Base-by-base conservation (phyloP, 108 stramenopile genomes). In the Seminavis robusta region DNA sequence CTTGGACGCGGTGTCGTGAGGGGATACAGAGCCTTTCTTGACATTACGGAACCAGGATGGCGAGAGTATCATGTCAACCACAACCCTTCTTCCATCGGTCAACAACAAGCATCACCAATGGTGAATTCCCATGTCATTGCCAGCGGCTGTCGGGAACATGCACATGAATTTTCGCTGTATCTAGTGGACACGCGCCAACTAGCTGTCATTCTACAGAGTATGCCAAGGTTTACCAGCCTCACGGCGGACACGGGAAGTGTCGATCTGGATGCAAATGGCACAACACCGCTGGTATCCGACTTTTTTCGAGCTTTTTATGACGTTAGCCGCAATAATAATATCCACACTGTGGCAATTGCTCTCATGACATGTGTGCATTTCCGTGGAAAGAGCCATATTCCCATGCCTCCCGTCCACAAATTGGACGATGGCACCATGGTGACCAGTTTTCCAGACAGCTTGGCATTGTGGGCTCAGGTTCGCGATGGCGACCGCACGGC, bases 61-160 rank as follows among this genome's bases (percentile, higher is more conserved):
- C 61, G 80, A 27, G 65, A 82, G 48, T 76, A 82, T 47, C n/a
- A n/a, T n/a, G n/a, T n/a, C n/a, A n/a, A n/a, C n/a, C n/a, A n/a
- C n/a, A n/a, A n/a, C n/a, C 49, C 47, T 8, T n/a, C n/a, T n/a
- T 73, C 74, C 40, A 69, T 69, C 7, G 66, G 57, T 24, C 71
- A 61, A 11, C n/a, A n/a, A n/a, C n/a, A n/a, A n/a, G n/a, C n/a
- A n/a, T n/a, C n/a, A n/a, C 74, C 79, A 2, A 17, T 70, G 7
- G 62, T 82, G 33, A 82, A 82, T 33, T 39, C 48, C 19, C 52
- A 67, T 64, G 74, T 82, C 7, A 45, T 71, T 40, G 55, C 77
- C 9, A 74, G 53, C 19, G 80, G 80, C 26, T 82, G 80, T 56
- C 41, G 70, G 15, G 77, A 82, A 44, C 80, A 82, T 42, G 77